A percentile compares a stretch with the other conserved stretches of the same genome.
These are phyloP conservation scores for Cladophialophora exuberans DNA, from an alignment of 2,329 filamentous ascomycete genomes.

Conservation along the genomic window DNA sequence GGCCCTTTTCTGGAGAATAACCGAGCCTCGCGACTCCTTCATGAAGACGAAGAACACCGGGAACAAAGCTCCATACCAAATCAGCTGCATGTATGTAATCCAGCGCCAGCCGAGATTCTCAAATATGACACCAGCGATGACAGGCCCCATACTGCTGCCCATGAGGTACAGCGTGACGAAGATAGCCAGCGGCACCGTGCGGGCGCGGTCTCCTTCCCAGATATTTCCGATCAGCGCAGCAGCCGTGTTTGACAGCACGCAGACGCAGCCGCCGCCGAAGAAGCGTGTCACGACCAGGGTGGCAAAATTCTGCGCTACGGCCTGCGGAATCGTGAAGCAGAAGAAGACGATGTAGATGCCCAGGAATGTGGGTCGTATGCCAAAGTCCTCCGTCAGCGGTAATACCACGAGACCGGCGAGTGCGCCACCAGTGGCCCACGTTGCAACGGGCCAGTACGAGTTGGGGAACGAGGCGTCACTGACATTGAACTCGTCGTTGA, in stretches of 20 bases:
- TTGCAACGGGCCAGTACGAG: conserved; percentile 46
- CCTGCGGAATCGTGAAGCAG: conserved; percentile 34
- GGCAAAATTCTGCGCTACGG: conserved; percentile 32
- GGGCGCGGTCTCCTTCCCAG: conserved; percentile 33
- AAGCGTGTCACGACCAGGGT: conserved; percentile 33
- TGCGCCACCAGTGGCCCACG: conserved; percentile 49
- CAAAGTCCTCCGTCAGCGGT: conserved; percentile 47
- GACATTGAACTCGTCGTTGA: conserved; percentile 36
- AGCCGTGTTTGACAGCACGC: conserved; percentile 34
- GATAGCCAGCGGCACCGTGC: conserved; percentile 28
- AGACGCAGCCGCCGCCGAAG: conserved; percentile 36
- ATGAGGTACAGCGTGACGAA: conserved; percentile 26
- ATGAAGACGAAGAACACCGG: conserved; percentile 45
- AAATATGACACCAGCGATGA: conserved; percentile 28
- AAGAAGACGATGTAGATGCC: conserved; percentile 38
- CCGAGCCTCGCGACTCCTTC: conserved; percentile 51
- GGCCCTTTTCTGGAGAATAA: conserved; percentile 46
- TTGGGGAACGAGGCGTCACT: conserved; percentile 43
- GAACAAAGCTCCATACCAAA: conserved; percentile 49
- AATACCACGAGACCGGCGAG: conserved; percentile 45
- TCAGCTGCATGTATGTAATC: conserved; percentile 38
- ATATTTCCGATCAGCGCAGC: conserved; percentile 36
- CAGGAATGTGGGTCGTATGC: conserved; percentile 36
- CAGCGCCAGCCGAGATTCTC: conserved; percentile 27
- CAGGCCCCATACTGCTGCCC: conserved; percentile 27